Base-by-base conservation (phyloP, 2,329 filamentous ascomycete genomes). In the Pseudogymnoascus sp. region DNA sequence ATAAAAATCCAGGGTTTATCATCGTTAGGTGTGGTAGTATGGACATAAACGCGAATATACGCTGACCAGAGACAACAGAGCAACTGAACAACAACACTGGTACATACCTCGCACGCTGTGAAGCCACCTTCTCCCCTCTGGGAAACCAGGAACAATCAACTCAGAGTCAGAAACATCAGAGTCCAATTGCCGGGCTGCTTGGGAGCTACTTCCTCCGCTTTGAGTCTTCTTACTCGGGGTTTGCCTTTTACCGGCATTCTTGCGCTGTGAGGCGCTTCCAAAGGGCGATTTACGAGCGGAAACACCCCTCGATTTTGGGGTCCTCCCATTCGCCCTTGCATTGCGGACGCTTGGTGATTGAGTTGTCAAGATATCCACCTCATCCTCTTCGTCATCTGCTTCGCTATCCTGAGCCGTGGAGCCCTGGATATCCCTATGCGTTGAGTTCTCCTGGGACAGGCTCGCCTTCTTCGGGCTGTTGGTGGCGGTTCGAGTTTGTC, bases 81-180 rank as follows among this genome's bases (percentile, higher is more conserved):
- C 9, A 35, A 33, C 28, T 11, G 6, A 55, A 14, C 9, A 33
- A 55, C 9, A 1, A 14, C n/a, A 19, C 16, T 7, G 7, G 14
- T 42, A 49, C 60, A 25, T 61, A 61, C 41, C 1, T 61, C 19
- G 22, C 3, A 61, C 39, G 4, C 39, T 61, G 16, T 61, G 60
- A n/a, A 61, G 41, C 60, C 60, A 61, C 28, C n/a, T 42, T 5
- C 60, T 61, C 8, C 39, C 60, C 41, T 61, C 45, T 28, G 60
- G 60, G 3, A 49, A 30, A 4, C 60, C 60, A 28, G 60, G 60
- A 5, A 61, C 38, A 42, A 28, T 58, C 38, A 55, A 8, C n/a
- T 55, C 49, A 3, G 49, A 55, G 28, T 55, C 49, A 1, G 49
- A 55, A 12, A 22, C 9, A 2, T 55, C 49, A 1, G n/a, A 22